phyloP scores from a whole-genome alignment of 345 rosid species.

The Acer yangbiense region DNA sequence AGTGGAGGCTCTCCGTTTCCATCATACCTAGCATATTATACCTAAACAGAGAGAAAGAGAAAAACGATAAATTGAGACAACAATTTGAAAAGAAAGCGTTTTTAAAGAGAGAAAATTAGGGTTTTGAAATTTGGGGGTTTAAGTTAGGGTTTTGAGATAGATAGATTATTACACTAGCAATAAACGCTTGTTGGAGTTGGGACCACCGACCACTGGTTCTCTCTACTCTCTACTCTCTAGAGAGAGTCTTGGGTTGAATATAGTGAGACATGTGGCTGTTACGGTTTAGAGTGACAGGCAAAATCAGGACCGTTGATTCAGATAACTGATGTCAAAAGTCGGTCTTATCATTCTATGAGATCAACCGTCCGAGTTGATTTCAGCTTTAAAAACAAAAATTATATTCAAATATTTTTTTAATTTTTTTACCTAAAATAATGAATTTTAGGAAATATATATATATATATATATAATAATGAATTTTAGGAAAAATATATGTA shows the following conservation, averaged over 20 bases:
- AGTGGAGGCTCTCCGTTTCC: conserved; percentile 28
- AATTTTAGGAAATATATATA: too few relatives aligned
- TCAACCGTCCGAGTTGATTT: neutral
- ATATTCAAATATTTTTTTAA: too few relatives aligned
- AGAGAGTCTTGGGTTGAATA: neutral
- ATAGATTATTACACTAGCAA: neutral
- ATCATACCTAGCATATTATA: conserved; percentile 9
- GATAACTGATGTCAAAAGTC: neutral
- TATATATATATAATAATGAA: too few relatives aligned
- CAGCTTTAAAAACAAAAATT: neutral
- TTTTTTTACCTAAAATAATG: too few relatives aligned
- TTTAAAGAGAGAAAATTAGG: conserved; percentile 17
- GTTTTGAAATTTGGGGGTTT: conserved; percentile 33
- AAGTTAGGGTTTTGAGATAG: conserved; percentile 31
- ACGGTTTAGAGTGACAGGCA: neutral
- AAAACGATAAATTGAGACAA: neutral
- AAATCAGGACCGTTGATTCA: neutral
- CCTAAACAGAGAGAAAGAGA: conserved; percentile 9
- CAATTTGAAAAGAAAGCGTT: neutral
- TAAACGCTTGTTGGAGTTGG: conserved; percentile 10
- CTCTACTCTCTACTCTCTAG: neutral
- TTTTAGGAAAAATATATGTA: too few relatives aligned
- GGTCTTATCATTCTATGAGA: neutral
- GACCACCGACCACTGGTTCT: conserved; percentile 14
- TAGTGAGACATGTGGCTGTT: neutral